Evolutionary conservation across 306 rosid species (phyloP).

Genomic region (Gillenia trifoliata): DNA sequence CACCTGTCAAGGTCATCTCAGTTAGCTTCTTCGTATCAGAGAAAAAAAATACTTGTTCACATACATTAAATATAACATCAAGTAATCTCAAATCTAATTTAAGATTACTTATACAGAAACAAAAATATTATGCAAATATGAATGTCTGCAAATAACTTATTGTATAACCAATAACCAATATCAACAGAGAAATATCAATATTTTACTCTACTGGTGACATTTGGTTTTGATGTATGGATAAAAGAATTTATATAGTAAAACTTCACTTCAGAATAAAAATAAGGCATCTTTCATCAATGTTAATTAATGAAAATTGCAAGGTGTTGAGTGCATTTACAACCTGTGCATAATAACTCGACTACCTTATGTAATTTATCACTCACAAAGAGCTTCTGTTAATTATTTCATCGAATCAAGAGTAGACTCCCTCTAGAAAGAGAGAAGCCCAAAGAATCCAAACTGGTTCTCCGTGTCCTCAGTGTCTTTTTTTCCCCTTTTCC

Average conservation of each 20-base stretch:
- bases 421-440: not conserved
- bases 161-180: not conserved
- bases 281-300: not conserved
- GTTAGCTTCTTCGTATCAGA: not conserved
- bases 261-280: not conserved
- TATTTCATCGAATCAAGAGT: not conserved
- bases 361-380: not conserved
- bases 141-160: not conserved
- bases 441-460: not conserved
- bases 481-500: not conserved
- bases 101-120: not conserved
- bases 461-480: not conserved
- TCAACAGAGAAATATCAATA: not conserved
- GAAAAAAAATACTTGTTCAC: not conserved
- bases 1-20: constrained; percentile 34
- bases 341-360: not conserved
- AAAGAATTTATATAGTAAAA: not conserved
- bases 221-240: not conserved
- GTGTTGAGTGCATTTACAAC: not conserved
- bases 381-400: not conserved
- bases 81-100: not conserved
- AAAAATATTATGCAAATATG: not conserved
- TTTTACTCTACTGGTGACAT: not conserved
- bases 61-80: not conserved
- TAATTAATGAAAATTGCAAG: not conserved